These are phyloP conservation scores for Rhizoclosmatium globosum DNA, from an alignment of 192 early-diverging fungal species.

Conservation along the genomic window DNA sequence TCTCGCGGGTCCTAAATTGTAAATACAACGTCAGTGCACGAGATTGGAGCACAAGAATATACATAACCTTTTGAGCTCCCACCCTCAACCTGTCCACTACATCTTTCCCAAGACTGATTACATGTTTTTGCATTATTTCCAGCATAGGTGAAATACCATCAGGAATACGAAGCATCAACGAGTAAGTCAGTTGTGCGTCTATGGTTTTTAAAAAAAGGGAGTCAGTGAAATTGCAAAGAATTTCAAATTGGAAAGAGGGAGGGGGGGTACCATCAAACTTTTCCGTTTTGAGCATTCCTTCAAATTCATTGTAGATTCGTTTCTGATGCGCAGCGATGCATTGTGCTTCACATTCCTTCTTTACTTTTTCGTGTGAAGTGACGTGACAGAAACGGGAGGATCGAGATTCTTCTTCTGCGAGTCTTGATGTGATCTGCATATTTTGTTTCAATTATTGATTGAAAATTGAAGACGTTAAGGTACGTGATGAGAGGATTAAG, in stretches of 20 bases:
- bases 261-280: slow-evolving; percentile 57
- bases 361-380: slow-evolving; percentile 72
- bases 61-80: slow-evolving; percentile 58
- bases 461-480: background rate
- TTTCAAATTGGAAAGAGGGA: background rate
- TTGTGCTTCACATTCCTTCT: slow-evolving; percentile 77
- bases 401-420: slow-evolving; percentile 70
- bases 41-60: background rate
- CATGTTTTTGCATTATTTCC: slow-evolving; percentile 69
- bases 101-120: slow-evolving; percentile 64
- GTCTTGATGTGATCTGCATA: slow-evolving; percentile 56
- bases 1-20: slow-evolving; percentile 72
- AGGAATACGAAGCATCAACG: slow-evolving; percentile 69
- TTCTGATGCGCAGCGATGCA: slow-evolving; percentile 74
- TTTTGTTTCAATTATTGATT: too few relatives aligned
- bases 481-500: slow-evolving; percentile 4
- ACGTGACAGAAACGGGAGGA: slow-evolving; percentile 69
- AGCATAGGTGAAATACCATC: slow-evolving; percentile 69
- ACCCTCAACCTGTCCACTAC: slow-evolving; percentile 58
- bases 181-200: slow-evolving; percentile 77
- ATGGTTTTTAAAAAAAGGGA: background rate
- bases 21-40: background rate
- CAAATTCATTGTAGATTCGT: slow-evolving; percentile 73
- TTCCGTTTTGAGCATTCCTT: slow-evolving; percentile 71
- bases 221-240: background rate